These are phyloP conservation scores for Populus alba DNA, from an alignment of 345 rosid species.

Conservation along the genomic window DNA sequence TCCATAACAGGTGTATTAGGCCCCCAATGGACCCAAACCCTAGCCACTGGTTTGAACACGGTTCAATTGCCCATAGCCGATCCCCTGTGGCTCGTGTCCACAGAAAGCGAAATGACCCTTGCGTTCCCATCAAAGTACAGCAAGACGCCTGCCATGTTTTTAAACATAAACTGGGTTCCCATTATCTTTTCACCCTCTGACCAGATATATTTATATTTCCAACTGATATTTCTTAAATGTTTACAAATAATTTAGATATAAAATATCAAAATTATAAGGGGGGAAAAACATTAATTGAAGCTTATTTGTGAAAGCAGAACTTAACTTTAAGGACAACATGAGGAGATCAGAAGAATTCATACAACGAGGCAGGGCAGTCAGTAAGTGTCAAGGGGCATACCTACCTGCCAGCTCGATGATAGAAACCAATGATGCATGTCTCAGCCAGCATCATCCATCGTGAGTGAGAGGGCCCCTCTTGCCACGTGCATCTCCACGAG, in stretches of 20 bases:
- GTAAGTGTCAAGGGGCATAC: no score
- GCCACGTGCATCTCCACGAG: conserved; percentile 9
- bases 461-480: conserved; percentile 26
- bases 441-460: conserved; percentile 21
- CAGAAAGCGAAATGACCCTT: neutral
- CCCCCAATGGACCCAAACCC: conserved; percentile 19
- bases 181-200: neutral
- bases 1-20: conserved; percentile 23
- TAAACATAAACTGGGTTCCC: neutral
- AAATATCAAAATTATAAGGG: no score
- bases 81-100: neutral
- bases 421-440: conserved; percentile 27
- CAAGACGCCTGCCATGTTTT: neutral
- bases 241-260: no score
- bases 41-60: conserved; percentile 15
- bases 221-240: no score
- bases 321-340: no score
- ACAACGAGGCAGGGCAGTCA: neutral
- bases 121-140: neutral
- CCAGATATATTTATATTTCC: no score
- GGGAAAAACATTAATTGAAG: no score
- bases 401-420: neutral
- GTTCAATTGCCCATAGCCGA: neutral
- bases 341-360: neutral
- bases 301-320: no score